Base-by-base conservation (phyloP, 192 early-diverging fungal genomes). In the Diversispora eburnea region DNA sequence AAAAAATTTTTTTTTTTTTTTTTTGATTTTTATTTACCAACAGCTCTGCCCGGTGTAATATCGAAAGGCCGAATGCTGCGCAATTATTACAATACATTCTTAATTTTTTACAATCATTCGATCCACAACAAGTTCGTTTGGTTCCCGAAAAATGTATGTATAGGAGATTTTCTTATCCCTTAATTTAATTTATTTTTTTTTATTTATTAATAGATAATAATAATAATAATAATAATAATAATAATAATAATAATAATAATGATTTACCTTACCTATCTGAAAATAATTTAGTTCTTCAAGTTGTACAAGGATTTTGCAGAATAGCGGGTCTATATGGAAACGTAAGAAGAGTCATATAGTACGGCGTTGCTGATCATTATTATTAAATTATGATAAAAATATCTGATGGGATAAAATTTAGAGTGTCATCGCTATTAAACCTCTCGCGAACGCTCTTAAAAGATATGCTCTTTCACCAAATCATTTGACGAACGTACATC, bases 371-470 rank as follows among this genome's bases (percentile, higher is more conserved):
- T 20, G 17, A 7, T 25, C 41, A 4, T 17, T 43, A 15, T 10
- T 41, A 43, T 22, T n/a, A 43, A 19, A 25, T 8, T 43, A 51
- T n/a, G 51, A 42, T 43, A 46, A 55, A 20, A 9, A 43, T 15
- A 57, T 70, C 55, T 68, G 20, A 68, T n/a, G 10, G 67, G 15
- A 13, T 51, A 39, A n/a, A 49, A 33, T 61, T 49, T 62, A 73
- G 72, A 64, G 33, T 73, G 17, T 73, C 45, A 73, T 73, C 7
- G 19, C 72, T 20, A 45, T 73, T n/a, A 73, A 73, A 61, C 72
- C 72, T 13, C 39, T 73, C 7, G 61, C 59, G 5, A 63, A 55
- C 22, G 61, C 72, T 13, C 22, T 73, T 60, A 13, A 39, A 55
- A 73, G 48, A 64, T 73, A 52, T 64, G 60, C 72, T 42, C 72